Evolutionary conservation across 1,139 yeast genomes (phyloP).

Genomic region (Kurtzmaniella quercitrusa): DNA sequence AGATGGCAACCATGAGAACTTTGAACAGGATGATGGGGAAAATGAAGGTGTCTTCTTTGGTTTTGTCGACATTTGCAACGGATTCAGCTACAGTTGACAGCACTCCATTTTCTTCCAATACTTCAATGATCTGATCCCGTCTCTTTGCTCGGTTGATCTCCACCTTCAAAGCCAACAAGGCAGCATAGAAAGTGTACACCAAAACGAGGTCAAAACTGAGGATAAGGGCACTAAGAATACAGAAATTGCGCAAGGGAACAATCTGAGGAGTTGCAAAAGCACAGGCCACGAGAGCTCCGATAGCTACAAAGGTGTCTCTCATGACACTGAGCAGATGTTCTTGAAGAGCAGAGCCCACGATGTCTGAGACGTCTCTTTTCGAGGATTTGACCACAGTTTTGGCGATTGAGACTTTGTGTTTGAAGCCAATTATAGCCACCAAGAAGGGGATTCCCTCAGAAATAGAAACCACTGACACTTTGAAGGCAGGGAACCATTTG

Average conservation of each 20-base stretch:
- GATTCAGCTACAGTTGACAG: slow-evolving; percentile 64
- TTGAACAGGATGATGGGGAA: slow-evolving; percentile 56
- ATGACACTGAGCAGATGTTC: slow-evolving; percentile 67
- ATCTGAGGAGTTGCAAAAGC: slow-evolving; percentile 67
- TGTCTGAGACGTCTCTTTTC: slow-evolving; percentile 37
- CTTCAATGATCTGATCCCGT: slow-evolving; percentile 73
- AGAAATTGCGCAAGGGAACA: slow-evolving; percentile 78
- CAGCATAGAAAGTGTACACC: slow-evolving; percentile 80
- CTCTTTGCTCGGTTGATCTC: slow-evolving; percentile 88
- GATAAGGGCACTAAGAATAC: slow-evolving; percentile 71
- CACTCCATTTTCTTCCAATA: slow-evolving; percentile 92
- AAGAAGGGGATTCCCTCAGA: slow-evolving; percentile 93
- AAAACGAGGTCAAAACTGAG: slow-evolving; percentile 69
- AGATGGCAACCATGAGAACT: slow-evolving; percentile 61
- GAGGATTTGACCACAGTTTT: slow-evolving; percentile 48
- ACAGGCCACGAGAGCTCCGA: slow-evolving; percentile 66
- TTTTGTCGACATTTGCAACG: slow-evolving; percentile 31
- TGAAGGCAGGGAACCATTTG: slow-evolving; percentile 40
- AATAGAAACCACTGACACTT: slow-evolving; percentile 69
- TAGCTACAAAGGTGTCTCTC: slow-evolving; percentile 76
- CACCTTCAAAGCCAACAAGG: slow-evolving; percentile 81
- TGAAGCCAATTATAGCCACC: slow-evolving; percentile 90
- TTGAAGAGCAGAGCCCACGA: slow-evolving; percentile 57
- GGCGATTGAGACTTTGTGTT: slow-evolving; percentile 78
- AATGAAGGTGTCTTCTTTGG: not conserved